phyloP scores from a whole-genome alignment of 148 eudicot genomes.

The Chenopodium suecicum region DNA sequence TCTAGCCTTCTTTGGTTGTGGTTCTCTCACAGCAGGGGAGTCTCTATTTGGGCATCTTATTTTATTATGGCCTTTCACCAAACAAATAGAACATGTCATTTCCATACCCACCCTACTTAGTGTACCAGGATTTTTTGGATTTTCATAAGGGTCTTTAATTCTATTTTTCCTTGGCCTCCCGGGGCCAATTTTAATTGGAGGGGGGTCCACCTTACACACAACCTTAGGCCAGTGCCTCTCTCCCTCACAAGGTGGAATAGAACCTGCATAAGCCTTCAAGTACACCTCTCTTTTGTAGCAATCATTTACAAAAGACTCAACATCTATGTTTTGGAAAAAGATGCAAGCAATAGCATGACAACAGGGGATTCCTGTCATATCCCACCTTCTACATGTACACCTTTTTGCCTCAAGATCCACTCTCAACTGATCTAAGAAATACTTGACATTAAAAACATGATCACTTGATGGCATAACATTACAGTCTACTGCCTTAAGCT shows the following conservation, averaged over 20 bases:
- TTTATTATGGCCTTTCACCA: neutral
- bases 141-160: neutral
- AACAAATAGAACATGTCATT: neutral
- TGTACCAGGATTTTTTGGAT: neutral
- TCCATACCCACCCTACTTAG: neutral
- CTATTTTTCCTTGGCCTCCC: neutral
- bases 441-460: no score
- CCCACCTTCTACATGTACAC: no score
- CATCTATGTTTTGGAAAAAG: neutral
- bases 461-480: no score
- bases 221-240: neutral
- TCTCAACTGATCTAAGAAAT: no score
- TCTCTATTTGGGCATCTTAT: neutral
- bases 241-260: neutral
- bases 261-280: neutral
- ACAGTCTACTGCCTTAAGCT: neutral
- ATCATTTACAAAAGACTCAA: neutral
- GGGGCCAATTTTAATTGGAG: neutral
- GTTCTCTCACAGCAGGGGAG: neutral
- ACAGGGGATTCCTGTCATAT: neutral
- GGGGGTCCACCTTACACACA: neutral
- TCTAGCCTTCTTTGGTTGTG: neutral
- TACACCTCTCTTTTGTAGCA: neutral
- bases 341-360: neutral
- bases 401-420: no score